Conservation (phyloP, 371 early-diverging fungal species). For the Mucor piriformis region DNA sequence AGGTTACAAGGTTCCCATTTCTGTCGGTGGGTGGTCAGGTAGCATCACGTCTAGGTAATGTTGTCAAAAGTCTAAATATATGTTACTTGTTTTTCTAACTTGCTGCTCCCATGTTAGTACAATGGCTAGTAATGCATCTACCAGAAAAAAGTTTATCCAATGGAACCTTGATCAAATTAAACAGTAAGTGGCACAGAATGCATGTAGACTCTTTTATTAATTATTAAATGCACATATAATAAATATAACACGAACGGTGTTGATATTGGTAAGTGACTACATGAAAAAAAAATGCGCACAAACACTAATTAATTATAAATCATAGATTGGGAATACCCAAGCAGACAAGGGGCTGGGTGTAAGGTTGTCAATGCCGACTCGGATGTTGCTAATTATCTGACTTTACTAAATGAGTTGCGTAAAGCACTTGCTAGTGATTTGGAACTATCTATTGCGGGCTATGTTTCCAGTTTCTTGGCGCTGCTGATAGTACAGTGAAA, state of each 20-base stretch:
- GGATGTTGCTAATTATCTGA: conserved; percentile 49
- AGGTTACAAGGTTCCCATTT: conserved; percentile 52
- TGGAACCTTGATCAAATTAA: conserved; percentile 39
- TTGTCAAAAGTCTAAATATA: background rate
- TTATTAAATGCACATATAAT: background rate
- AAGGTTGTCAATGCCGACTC: conserved; percentile 42
- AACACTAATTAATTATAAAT: background rate
- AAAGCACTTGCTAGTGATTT: conserved; percentile 57
- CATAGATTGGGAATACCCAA: conserved; percentile 69
- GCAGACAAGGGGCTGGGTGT: conserved; percentile 55
- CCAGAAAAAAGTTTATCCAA: conserved; percentile 45
- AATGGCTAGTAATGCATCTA: conserved; percentile 42
- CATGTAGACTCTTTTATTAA: background rate
- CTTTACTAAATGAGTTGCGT: conserved; percentile 61
- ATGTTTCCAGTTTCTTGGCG: conserved; percentile 54
- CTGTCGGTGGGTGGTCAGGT: conserved; percentile 79
- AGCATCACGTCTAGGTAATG: conserved; percentile 60
- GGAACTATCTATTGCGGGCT: conserved; percentile 58
- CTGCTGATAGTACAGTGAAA: conserved; percentile 50
- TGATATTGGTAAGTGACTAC: conserved; percentile 33
- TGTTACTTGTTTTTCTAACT: background rate
- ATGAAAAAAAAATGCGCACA: background rate
- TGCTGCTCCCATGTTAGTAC: background rate
- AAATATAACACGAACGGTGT: conserved; percentile 40
- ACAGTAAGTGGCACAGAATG: conserved; percentile 6